phyloP scores from a whole-genome alignment of 768 basidiomycete genomes.

The Kwoniella mangroviensis region DNA sequence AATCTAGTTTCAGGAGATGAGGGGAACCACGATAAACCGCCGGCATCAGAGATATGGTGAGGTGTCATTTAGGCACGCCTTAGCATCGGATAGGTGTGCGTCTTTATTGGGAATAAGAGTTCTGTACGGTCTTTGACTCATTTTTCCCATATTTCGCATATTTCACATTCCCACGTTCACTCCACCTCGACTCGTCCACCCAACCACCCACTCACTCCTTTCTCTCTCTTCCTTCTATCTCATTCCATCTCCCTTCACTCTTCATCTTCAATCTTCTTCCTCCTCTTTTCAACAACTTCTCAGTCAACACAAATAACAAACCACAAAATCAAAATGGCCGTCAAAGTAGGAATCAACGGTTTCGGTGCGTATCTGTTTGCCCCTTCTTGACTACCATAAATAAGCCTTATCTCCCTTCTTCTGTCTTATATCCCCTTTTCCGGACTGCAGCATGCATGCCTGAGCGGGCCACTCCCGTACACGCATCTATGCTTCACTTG shows the following conservation, averaged over 20 bases:
- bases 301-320: constrained; percentile 2
- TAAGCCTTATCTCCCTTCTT: constrained; percentile 10
- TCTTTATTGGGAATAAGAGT: no score
- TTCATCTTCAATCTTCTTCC: constrained; percentile 3
- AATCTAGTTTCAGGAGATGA: neutral
- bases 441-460: neutral
- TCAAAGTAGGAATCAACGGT: constrained; percentile 98
- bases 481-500: neutral
- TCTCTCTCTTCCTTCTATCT: constrained; percentile 21
- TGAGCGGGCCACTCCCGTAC: neutral
- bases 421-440: neutral
- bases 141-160: neutral
- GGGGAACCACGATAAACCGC: neutral
- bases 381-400: no score
- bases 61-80: neutral
- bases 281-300: constrained; percentile 3
- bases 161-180: neutral
- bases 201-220: neutral
- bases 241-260: constrained; percentile 16
- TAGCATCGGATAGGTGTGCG: no score
- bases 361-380: constrained; percentile 59
- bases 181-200: neutral
- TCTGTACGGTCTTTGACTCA: no score
- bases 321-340: constrained; percentile 58
- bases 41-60: neutral